Conservation (phyloP, 257 asterid genomes). For the Solanum chmielewskii region DNA sequence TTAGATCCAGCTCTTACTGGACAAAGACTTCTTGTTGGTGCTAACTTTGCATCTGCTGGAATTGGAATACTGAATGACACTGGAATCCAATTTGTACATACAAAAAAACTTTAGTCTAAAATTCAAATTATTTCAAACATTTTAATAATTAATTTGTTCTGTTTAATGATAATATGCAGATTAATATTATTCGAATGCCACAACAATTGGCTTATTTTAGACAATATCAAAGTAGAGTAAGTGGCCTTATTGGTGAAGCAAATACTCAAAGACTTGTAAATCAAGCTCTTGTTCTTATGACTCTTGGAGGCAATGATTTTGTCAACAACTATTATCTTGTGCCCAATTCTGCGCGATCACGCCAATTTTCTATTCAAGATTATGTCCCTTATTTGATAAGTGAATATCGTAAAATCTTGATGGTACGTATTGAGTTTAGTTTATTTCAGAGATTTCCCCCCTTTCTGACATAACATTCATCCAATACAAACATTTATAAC, state of each 20-base stretch:
- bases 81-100: slow-evolving; percentile 68
- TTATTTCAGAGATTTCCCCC: not conserved
- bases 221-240: slow-evolving; percentile 47
- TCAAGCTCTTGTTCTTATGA: slow-evolving; percentile 58
- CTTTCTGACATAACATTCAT: not conserved
- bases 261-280: slow-evolving; percentile 35
- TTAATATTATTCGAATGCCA: slow-evolving; percentile 52
- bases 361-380: slow-evolving; percentile 41
- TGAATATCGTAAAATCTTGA: slow-evolving; percentile 52
- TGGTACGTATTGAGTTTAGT: slow-evolving; percentile 14
- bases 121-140: not conserved
- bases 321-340: slow-evolving; percentile 75
- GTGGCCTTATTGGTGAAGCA: slow-evolving; percentile 34
- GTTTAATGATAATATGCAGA: slow-evolving; percentile 18
- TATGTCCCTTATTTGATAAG: slow-evolving; percentile 57
- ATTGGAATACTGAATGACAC: slow-evolving; percentile 80
- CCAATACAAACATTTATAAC: not conserved
- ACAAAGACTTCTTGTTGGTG: slow-evolving; percentile 50
- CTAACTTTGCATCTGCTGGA: slow-evolving; percentile 84
- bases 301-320: slow-evolving; percentile 85
- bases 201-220: slow-evolving; percentile 51
- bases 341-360: slow-evolving; percentile 60
- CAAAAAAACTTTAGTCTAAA: not conserved
- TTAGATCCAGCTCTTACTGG: slow-evolving; percentile 49
- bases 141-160: not conserved